These are phyloP conservation scores for Monilinia fructigena DNA, from an alignment of 2,329 filamentous ascomycete genomes.

Conservation along the genomic window DNA sequence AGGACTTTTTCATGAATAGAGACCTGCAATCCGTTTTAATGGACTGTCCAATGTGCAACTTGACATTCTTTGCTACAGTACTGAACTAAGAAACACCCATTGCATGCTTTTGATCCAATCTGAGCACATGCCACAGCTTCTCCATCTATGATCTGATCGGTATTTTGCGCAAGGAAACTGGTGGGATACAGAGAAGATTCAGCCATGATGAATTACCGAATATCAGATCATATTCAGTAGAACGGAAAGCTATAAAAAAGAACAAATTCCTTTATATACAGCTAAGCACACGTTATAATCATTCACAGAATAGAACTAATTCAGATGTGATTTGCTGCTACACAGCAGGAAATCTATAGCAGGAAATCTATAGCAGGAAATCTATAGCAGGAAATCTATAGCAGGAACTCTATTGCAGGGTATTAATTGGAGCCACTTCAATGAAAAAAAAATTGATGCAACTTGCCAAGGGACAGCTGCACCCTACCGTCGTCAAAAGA, in stretches of 20 bases:
- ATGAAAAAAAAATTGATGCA: too few relatives aligned
- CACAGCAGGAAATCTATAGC: not conserved
- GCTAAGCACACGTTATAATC: not conserved
- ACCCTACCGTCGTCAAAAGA: not conserved
- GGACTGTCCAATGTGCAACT: conserved; percentile 3
- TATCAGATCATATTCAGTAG: not conserved
- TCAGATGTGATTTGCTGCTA: not conserved
- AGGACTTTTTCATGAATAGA: conserved; percentile 13
- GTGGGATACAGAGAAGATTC: not conserved
- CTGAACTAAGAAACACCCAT: conserved; percentile 19
- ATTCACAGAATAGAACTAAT: not conserved
- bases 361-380: not conserved
- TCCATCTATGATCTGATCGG: not conserved
- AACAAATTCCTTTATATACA: too few relatives aligned
- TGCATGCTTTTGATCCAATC: not conserved
- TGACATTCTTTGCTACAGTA: conserved; percentile 41
- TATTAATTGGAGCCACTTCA: conserved; percentile 15
- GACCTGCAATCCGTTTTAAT: conserved; percentile 20
- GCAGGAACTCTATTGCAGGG: not conserved
- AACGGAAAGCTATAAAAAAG: not conserved
- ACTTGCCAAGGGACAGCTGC: not conserved
- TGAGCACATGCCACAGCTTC: not conserved
- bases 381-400: too few relatives aligned
- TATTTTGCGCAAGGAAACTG: conserved; percentile 13
- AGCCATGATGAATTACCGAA: not conserved